Conservation (phyloP, 1,284 basidiomycete species). For the Porodaedalea pini region DNA sequence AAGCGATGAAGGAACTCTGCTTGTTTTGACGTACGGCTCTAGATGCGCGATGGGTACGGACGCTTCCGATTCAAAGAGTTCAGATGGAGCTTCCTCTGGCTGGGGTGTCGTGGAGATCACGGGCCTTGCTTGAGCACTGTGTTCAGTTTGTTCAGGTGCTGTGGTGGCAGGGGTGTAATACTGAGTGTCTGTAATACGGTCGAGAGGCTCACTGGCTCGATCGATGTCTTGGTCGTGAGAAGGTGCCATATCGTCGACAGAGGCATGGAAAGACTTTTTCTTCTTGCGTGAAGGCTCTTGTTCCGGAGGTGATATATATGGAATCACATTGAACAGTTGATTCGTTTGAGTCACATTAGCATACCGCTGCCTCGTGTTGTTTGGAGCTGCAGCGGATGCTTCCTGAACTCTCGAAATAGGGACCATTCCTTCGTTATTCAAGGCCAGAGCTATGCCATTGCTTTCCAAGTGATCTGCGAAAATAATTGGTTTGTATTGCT, state of each 20-base stretch:
- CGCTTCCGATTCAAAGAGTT: too few relatives aligned
- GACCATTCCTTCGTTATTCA: neutral
- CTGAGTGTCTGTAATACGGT: neutral
- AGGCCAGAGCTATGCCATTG: neutral
- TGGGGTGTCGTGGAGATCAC: too few relatives aligned
- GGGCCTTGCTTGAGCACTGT: too few relatives aligned
- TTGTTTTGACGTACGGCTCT: too few relatives aligned
- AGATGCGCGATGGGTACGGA: too few relatives aligned
- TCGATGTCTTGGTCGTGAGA: neutral
- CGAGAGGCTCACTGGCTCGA: neutral
- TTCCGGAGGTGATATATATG: neutral
- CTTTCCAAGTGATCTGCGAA: neutral
- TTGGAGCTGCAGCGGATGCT: neutral
- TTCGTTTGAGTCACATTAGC: neutral
- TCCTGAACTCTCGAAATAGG: neutral
- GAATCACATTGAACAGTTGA: neutral
- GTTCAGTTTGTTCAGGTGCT: neutral
- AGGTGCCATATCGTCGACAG: neutral
- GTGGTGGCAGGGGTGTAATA: neutral
- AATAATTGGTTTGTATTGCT: neutral
- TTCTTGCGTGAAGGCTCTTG: neutral
- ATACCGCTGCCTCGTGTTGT: neutral
- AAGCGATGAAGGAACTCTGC: too few relatives aligned
- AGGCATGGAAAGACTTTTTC: neutral
- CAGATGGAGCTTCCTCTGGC: too few relatives aligned